Evolutionary conservation across 2,329 filamentous ascomycete genomes (phyloP).

Genomic region (Aspergillus quadricinctus): DNA sequence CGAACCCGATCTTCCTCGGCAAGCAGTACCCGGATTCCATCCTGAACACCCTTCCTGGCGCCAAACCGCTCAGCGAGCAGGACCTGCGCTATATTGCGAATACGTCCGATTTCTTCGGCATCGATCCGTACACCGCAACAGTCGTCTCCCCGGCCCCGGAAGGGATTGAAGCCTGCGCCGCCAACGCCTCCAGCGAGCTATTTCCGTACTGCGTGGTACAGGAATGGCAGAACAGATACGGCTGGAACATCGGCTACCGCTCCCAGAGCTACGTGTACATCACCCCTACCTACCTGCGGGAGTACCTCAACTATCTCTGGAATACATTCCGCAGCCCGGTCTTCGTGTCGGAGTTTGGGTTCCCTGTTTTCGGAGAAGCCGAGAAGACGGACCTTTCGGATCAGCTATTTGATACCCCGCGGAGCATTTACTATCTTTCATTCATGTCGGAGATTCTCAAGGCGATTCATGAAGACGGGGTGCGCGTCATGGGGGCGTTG

Average conservation of each 20-base stretch:
- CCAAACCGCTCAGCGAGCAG: constrained; percentile 42
- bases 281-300: constrained; percentile 43
- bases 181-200: constrained; percentile 41
- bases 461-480: constrained; percentile 53
- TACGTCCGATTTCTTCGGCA: constrained; percentile 53
- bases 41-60: constrained; percentile 43
- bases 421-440: constrained; percentile 52
- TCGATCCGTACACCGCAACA: constrained; percentile 57
- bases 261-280: constrained; percentile 56
- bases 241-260: constrained; percentile 57
- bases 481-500: constrained; percentile 52
- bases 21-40: constrained; percentile 42
- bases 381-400: constrained; percentile 42
- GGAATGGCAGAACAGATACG: constrained; percentile 44
- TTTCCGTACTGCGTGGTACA: constrained; percentile 53
- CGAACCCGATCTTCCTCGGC: constrained; percentile 42
- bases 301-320: constrained; percentile 56
- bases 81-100: constrained; percentile 49
- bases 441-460: constrained; percentile 54
- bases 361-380: constrained; percentile 46
- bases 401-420: constrained; percentile 51
- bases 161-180: constrained; percentile 47
- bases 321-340: constrained; percentile 54
- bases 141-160: constrained; percentile 47
- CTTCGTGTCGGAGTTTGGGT: constrained; percentile 53